phyloP scores from a whole-genome alignment of 129 eudicot genomes.

The Deinandra increscens region DNA sequence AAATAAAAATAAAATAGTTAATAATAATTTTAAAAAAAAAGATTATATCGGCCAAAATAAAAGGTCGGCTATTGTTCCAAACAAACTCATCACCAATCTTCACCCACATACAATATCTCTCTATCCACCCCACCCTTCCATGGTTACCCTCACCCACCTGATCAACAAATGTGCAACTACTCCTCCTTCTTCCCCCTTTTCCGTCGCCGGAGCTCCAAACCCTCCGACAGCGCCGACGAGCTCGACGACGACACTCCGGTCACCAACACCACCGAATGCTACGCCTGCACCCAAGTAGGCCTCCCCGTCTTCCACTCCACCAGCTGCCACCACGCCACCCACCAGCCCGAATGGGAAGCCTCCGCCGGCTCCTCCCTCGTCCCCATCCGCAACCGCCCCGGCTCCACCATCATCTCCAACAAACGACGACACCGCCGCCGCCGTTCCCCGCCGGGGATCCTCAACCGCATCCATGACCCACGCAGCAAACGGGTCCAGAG shows the following conservation, averaged over 20 bases:
- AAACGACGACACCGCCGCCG: no score
- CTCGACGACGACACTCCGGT: constrained; percentile 37
- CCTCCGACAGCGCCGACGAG: constrained; percentile 35
- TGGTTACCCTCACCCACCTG: constrained; percentile 44
- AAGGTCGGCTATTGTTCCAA: neutral
- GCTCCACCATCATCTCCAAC: constrained; percentile 18
- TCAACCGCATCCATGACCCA: constrained; percentile 60
- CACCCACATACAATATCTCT: neutral
- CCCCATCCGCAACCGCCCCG: constrained; percentile 57
- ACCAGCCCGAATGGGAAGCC: constrained; percentile 90
- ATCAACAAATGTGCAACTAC: constrained; percentile 38
- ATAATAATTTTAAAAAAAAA: no score
- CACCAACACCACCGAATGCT: constrained; percentile 55
- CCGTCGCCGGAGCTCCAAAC: constrained; percentile 27
- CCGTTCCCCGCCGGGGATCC: neutral
- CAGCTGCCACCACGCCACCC: constrained; percentile 80
- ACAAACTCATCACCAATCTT: constrained; percentile 10
- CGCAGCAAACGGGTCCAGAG: constrained; percentile 69
- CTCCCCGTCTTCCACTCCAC: constrained; percentile 97
- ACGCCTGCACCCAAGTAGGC: constrained; percentile 91
- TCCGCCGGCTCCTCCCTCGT: constrained; percentile 81
- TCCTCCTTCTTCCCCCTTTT: constrained; percentile 29
- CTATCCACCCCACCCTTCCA: constrained; percentile 30
- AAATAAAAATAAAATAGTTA: no score
- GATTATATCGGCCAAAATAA: no score